Evolutionary conservation across 257 asterid genomes (phyloP).

Genomic region (Rehmannia glutinosa): DNA sequence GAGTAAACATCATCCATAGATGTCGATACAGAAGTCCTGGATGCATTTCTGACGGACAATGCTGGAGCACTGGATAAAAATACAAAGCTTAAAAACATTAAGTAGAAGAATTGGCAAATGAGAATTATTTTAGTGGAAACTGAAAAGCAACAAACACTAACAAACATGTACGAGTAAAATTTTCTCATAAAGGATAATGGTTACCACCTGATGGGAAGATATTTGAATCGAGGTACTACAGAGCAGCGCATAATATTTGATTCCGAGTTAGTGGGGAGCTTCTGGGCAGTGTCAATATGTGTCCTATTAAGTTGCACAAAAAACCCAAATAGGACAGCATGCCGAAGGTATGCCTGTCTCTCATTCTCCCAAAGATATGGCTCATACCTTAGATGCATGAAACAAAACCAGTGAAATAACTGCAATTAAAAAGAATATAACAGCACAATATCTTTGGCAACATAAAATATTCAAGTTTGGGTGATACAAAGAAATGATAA

Average conservation of each 20-base stretch:
- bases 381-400: slow-evolving; percentile 65
- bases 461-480: slow-evolving; percentile 6
- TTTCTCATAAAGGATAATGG: slow-evolving; percentile 16
- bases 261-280: slow-evolving; percentile 81
- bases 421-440: not conserved
- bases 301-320: slow-evolving; percentile 92
- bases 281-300: slow-evolving; percentile 65
- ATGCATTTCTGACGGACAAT: slow-evolving; percentile 62
- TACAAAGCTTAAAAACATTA: slow-evolving; percentile 12
- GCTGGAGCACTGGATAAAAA: slow-evolving; percentile 80
- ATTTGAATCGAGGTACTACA: slow-evolving; percentile 91
- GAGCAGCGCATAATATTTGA: slow-evolving; percentile 97
- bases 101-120: slow-evolving; percentile 10
- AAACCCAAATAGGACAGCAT: slow-evolving; percentile 90
- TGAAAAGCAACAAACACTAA: not conserved
- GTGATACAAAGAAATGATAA: not conserved
- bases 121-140: not conserved
- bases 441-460: not conserved
- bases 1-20: slow-evolving; percentile 75
- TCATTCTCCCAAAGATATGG: slow-evolving; percentile 96
- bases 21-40: slow-evolving; percentile 55
- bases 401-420: slow-evolving; percentile 21
- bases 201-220: slow-evolving; percentile 93
- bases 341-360: slow-evolving; percentile 89
- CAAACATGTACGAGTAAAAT: not conserved